phyloP scores from a whole-genome alignment of 257 asterid species.

The Fraxinus anomala region DNA sequence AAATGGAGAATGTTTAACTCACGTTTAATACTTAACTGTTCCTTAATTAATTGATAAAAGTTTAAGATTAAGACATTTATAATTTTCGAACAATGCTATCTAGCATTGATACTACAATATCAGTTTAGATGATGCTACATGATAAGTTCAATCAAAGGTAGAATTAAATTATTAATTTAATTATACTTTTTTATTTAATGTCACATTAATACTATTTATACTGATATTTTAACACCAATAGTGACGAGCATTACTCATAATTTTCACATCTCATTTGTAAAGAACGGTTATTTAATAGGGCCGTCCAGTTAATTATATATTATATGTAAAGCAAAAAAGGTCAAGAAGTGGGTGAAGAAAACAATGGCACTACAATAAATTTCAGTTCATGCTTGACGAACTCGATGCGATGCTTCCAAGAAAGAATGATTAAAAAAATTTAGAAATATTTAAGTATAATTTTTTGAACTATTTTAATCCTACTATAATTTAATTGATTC shows the following conservation, averaged over 20 bases:
- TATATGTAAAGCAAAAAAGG: constrained; percentile 4
- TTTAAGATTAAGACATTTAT: neutral
- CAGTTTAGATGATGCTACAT: no score
- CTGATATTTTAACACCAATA: no score
- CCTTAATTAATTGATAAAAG: neutral
- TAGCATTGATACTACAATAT: no score
- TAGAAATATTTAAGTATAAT: no score
- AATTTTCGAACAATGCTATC: no score
- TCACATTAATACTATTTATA: no score
- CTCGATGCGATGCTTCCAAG: constrained; percentile 6
- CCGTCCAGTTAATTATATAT: neutral
- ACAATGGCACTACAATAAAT: neutral
- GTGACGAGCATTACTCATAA: neutral
- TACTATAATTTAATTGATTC: no score
- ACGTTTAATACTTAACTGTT: neutral
- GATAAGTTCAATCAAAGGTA: no score
- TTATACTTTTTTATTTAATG: no score
- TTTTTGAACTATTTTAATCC: no score
- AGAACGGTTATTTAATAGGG: neutral
- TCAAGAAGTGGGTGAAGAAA: constrained; percentile 41
- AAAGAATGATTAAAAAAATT: neutral
- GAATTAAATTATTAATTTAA: no score
- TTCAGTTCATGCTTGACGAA: neutral
- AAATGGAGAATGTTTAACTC: neutral
- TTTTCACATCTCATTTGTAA: neutral